Evolutionary conservation across 352 stramenopile species (phyloP), one percentile per base, ranked within the genome.

Genomic region (Phytophthora chlamydospora): DNA sequence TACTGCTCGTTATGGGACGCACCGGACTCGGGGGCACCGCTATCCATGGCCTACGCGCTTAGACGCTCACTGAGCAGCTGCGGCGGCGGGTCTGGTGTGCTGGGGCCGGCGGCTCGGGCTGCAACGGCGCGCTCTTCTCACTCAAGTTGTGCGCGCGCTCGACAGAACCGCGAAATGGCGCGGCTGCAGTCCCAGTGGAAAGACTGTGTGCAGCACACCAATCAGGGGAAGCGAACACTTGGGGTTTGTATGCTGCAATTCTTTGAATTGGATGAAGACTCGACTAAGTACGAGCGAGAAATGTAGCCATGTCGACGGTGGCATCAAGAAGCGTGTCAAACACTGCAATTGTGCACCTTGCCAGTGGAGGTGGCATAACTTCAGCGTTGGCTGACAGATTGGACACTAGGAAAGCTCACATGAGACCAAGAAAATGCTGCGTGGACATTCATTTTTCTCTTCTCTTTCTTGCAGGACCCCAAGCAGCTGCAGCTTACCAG

Each of bases 211-310:
- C 58, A 32, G 47, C 36, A 46, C 21, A 32, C 4, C 54, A 67
- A 71, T 50, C 76, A 82, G 75, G 68, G 65, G 17, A 11, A 69
- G 72, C 24, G 24, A 29, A 51, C 31, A 66, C 33, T 73, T 59
- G 47, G 5, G 14, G 12, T 76, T 82, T 85, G 75, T 86, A 89
- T 66, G 39, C 0, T 32, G 9, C 76, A 73, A 88, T 90, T 90
- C 67, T 82, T 62, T 79, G 61, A 84, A 72, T 89, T 73, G 73
- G 4, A 6, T 8, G 1, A 6, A 17, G 17, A 16, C 19, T 33
- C 40, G 45, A 12, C 32, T 64, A 68, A 68, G 29, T 68, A 46
- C 54, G 54, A 51, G 5, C 3, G 10, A 29, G 2, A 29, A 6
- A 3, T 29, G 24, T 29, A 29, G 24, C 24, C 24, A 29, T 29